Evolutionary conservation across 768 basidiomycete genomes (phyloP), one percentile per base, ranked within the genome.

Genomic region (Xerocomus brunneocitrinus): DNA sequence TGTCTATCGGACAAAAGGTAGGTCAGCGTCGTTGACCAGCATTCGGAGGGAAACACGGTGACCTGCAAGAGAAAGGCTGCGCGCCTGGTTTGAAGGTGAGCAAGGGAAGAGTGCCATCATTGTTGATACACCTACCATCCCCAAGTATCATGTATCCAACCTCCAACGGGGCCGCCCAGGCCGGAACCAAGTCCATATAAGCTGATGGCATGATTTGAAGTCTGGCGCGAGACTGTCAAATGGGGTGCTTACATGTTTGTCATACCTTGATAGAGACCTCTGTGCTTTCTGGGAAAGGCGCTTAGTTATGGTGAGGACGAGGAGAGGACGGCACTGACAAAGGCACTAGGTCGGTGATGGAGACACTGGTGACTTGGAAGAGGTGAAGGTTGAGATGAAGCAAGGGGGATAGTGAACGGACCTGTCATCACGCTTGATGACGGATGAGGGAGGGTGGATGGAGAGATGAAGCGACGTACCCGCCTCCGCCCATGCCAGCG

Each of bases 401-500:
- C 24, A 31, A 52, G 49, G 63, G 47, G 24, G 3, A 22, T 25
- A 25, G 28, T 40, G 56, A 52, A 52, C 65, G 51, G 57, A 87
- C 90, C 88, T 76, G 89, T 91, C 89, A 91, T 90, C 25, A 91
- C 82, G 28, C 90, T 90, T 66, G 52, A 69, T 40, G 58, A 58
- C 52, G 50, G n/a, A 68, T 60, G 35, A 56, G 56, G 53, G 13
- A 25, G 19, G 28, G 25, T 0, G 6, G 25, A 35, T 3, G 27
- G 34, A 25, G 5, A 8, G 30, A 45, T 12, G 41, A 38, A 46
- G 38, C 3, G 24, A 81, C 86, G 71, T 67, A 90, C 84, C 91
- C 88, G 70, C 91, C 93, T 52, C 93, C 91, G 52, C 91, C 93
- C 83, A 91, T 90, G 46, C 94, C 94, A 27, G 94, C 92, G 41